These are phyloP conservation scores for Sodiomyces alkalinus DNA, from an alignment of 2,329 filamentous ascomycete species.

Conservation along the genomic window DNA sequence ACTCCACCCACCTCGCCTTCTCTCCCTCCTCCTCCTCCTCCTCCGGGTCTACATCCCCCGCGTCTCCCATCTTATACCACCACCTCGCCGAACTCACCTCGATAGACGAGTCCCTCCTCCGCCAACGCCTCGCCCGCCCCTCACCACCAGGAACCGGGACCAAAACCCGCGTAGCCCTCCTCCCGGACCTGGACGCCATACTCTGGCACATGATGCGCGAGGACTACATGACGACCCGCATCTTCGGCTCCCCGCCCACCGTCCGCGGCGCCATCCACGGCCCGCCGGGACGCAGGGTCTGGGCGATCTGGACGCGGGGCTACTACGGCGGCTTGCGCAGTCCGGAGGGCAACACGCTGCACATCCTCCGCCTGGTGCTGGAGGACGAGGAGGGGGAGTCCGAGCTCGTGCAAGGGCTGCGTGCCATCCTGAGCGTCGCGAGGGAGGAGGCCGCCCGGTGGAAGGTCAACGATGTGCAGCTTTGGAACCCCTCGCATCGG, in stretches of 20 bases:
- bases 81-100: constrained; percentile 47
- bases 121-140: constrained; percentile 27
- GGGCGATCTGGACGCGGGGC: constrained; percentile 57
- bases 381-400: constrained; percentile 33
- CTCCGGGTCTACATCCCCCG: constrained; percentile 12
- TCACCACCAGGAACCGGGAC: constrained; percentile 19
- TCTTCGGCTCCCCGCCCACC: constrained; percentile 39
- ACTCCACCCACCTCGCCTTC: constrained; percentile 58
- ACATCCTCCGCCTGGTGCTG: constrained; percentile 53
- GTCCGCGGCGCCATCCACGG: constrained; percentile 57
- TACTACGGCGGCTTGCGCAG: constrained; percentile 42
- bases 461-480: constrained; percentile 53
- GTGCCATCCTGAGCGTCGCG: constrained; percentile 50
- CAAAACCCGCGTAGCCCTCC: constrained; percentile 45
- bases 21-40: constrained; percentile 18
- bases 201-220: constrained; percentile 71
- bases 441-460: constrained; percentile 56
- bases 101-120: constrained; percentile 48
- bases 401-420: constrained; percentile 37
- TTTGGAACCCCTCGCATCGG: constrained; percentile 66
- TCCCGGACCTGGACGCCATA: constrained; percentile 53
- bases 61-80: constrained; percentile 22
- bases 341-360: constrained; percentile 48
- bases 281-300: constrained; percentile 40
- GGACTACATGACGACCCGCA: constrained; percentile 54